Evolutionary conservation across 1,284 basidiomycete species (phyloP), one percentile per base, ranked within the genome.

Genomic region (Ganoderma lucidum): DNA sequence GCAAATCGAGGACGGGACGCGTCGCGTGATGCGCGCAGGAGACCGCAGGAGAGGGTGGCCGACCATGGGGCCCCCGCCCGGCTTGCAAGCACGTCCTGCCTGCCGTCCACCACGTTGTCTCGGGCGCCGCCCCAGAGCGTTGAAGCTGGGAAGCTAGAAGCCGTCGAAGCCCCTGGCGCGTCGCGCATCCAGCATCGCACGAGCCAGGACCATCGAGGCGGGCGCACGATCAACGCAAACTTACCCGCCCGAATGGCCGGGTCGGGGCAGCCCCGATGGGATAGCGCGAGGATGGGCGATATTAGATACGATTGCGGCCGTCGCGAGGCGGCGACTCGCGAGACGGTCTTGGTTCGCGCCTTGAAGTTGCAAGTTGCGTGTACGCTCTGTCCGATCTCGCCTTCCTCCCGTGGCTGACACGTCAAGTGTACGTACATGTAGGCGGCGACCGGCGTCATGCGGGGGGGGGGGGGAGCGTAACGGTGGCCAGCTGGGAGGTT

Each of bases 131-230:
- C 56, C 56, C 23, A 59, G 37, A 59, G 56, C 35, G 23, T 28
- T 14, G 56, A 59, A 39, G 56, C 19, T 23, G 32, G 56, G 56
- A 59, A 59, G 56, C 56, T 59, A 59, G 56, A 59, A 59, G 56
- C 56, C 56, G 32, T 39, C 56, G 56, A 59, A 39, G 56, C n/a
- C n/a, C 32, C 30, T 35, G 32, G 32, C 35, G 35, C 35, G 37
- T 61, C 37, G 14, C 59, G 39, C 59, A n/a, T 61, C 39, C 37
- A 23, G 59, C 28, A 41, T 61, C 37, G 23, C 23, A n/a, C 23
- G 39, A 23, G 8, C 23, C 39, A n/a, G 23, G 17, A n/a, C 39
- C 37, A 61, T 42, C 59, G 59, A 61, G 59, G 39, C 39, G 53
- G 53, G 23, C 53, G 15, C 53, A 35, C 35, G 53, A 35, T 17